A percentile compares a stretch with the other conserved stretches of the same genome.
Conservation (phyloP, 2,329 filamentous ascomycete species). For the Fusarium nurragi region DNA sequence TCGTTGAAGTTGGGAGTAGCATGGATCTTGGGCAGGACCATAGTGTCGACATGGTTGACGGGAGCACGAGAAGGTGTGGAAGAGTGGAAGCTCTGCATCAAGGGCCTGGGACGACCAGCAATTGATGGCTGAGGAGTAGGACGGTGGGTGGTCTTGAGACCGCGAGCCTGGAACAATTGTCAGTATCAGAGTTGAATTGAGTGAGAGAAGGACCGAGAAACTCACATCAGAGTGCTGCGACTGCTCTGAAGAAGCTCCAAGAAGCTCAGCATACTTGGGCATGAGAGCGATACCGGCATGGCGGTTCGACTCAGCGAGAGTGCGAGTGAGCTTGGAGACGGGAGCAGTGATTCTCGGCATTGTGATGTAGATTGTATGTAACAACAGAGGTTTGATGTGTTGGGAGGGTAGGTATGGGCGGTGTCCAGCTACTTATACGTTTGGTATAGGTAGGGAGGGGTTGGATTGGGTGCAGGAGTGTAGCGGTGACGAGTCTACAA, state of each 20-base stretch:
- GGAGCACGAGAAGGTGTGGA: constrained; percentile 55
- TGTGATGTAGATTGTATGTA: constrained; percentile 8
- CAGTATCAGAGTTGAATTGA: constrained; percentile 12
- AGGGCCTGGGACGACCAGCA: constrained; percentile 59
- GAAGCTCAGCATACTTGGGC: constrained; percentile 60
- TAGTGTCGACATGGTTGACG: constrained; percentile 59
- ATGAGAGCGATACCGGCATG: constrained; percentile 53
- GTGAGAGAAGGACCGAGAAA: constrained; percentile 4
- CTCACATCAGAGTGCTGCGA: constrained; percentile 54
- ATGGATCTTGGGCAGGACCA: constrained; percentile 61
- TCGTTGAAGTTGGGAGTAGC: constrained; percentile 46
- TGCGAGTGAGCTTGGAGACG: constrained; percentile 59
- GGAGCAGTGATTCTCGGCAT: constrained; percentile 63
- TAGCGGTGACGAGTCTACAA: constrained; percentile 29
- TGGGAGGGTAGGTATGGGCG: constrained; percentile 3
- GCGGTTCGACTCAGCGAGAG: constrained; percentile 56
- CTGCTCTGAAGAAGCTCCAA: constrained; percentile 47
- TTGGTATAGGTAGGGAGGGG: not conserved
- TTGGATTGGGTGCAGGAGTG: constrained; percentile 9
- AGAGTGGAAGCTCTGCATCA: constrained; percentile 72
- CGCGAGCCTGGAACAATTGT: constrained; percentile 49
- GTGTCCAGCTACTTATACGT: constrained; percentile 33
- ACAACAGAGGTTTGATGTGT: not conserved
- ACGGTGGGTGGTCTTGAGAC: constrained; percentile 59
- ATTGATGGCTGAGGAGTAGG: constrained; percentile 57